A percentile compares a stretch with the other conserved stretches of the same genome.
Conservation (phyloP, 371 early-diverging fungal genomes). For the Mucor plumbeus region DNA sequence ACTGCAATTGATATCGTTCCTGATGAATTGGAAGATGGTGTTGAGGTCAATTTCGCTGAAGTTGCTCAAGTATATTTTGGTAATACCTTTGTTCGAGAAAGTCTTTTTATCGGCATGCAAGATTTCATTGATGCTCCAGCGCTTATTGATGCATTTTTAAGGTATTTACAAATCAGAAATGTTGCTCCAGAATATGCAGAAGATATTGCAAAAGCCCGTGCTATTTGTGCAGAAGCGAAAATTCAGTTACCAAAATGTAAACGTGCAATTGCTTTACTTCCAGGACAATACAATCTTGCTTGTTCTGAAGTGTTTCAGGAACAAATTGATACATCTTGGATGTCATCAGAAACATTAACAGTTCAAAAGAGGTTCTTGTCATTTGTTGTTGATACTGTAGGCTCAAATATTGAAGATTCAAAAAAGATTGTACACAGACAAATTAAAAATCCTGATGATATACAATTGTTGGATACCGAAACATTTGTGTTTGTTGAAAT, state of each 20-base stretch:
- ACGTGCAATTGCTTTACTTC: conserved; percentile 33
- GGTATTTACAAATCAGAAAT: conserved; percentile 59
- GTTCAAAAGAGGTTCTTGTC: conserved; percentile 30
- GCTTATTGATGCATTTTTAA: conserved; percentile 56
- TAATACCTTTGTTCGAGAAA: conserved; percentile 49
- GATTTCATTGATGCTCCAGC: conserved; percentile 54
- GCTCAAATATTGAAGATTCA: conserved; percentile 24
- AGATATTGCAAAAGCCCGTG: conserved; percentile 53
- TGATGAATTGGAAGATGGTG: conserved; percentile 50
- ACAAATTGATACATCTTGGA: conserved; percentile 38
- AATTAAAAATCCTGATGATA: conserved; percentile 22
- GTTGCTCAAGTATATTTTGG: conserved; percentile 64
- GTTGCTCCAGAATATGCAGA: conserved; percentile 62
- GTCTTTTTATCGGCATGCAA: conserved; percentile 48
- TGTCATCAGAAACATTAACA: conserved; percentile 25
- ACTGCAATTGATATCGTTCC: conserved; percentile 52
- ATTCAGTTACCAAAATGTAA: conserved; percentile 58
- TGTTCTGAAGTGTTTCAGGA: conserved; percentile 54
- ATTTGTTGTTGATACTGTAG: conserved; percentile 33
- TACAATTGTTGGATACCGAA: conserved; percentile 25
- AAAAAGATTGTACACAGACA: conserved; percentile 17
- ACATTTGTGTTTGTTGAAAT: conserved; percentile 33
- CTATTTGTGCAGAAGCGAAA: conserved; percentile 51
- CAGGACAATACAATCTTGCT: conserved; percentile 56
- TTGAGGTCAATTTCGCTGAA: conserved; percentile 57